Evolutionary conservation across 495 filamentous ascomycete species (phyloP).

Genomic region (Aspergillus taichungensis): DNA sequence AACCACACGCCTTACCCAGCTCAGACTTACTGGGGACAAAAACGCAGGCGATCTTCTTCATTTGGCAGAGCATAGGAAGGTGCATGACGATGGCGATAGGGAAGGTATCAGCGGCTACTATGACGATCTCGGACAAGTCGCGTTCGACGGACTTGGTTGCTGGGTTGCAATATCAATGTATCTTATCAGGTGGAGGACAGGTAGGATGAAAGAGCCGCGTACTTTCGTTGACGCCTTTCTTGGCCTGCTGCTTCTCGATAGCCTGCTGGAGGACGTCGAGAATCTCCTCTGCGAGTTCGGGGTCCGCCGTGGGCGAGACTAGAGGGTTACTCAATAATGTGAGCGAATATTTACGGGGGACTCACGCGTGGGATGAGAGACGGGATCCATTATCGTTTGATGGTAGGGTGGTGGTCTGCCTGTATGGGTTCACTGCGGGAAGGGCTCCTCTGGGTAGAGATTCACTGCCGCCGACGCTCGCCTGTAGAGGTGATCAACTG

Average conservation of each 20-base stretch:
- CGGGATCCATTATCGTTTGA: too few relatives aligned
- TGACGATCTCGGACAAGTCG: slow-evolving; percentile 74
- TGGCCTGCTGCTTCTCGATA: slow-evolving; percentile 68
- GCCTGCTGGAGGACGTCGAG: slow-evolving; percentile 81
- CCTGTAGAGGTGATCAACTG: too few relatives aligned
- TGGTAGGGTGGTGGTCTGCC: too few relatives aligned
- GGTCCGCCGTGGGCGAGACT: slow-evolving; percentile 83
- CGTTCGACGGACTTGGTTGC: slow-evolving; percentile 74
- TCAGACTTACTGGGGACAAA: slow-evolving; percentile 54
- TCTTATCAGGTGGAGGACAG: background rate
- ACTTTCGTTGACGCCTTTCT: slow-evolving; percentile 60
- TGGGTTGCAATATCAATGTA: too few relatives aligned
- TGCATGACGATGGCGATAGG: slow-evolving; percentile 82
- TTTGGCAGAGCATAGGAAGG: slow-evolving; percentile 73
- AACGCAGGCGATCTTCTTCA: slow-evolving; percentile 65
- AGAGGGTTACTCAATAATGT: too few relatives aligned
- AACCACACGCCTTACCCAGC: slow-evolving; percentile 62
- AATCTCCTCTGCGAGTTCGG: slow-evolving; percentile 60
- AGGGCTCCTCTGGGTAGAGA: too few relatives aligned
- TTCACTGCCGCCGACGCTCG: too few relatives aligned
- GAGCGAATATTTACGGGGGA: too few relatives aligned
- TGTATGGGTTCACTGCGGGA: too few relatives aligned
- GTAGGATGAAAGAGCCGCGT: background rate
- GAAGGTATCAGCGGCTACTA: slow-evolving; percentile 74
- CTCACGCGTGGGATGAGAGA: too few relatives aligned